Evolutionary conservation across 768 basidiomycete genomes (phyloP).

Genomic region (Rhizopogon rudus): DNA sequence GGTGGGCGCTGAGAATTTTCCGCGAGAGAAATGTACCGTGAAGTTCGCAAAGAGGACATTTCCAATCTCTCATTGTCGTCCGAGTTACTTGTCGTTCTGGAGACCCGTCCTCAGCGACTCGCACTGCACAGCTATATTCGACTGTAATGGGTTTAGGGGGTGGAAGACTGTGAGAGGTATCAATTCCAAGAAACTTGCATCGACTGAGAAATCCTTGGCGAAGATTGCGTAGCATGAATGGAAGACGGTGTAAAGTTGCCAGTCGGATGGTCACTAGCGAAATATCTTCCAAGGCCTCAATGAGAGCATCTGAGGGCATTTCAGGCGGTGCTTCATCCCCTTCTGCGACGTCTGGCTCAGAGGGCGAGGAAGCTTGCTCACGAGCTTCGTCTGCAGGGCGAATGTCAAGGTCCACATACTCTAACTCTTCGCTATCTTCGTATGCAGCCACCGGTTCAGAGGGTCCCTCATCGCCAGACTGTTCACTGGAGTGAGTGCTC

Average conservation of each 20-base stretch:
- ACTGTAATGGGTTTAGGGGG: constrained; percentile 18
- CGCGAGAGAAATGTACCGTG: constrained; percentile 37
- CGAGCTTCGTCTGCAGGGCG: neutral
- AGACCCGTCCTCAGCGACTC: constrained; percentile 5
- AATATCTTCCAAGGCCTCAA: constrained; percentile 30
- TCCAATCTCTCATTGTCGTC: constrained; percentile 31
- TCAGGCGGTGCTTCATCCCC: constrained; percentile 9
- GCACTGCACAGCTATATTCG: constrained; percentile 15
- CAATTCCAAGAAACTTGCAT: constrained; percentile 35
- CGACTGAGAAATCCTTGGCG: constrained; percentile 40
- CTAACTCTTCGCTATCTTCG: neutral
- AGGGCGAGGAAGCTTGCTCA: neutral
- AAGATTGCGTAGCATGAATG: constrained; percentile 54
- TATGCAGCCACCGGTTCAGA: neutral
- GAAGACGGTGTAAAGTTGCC: constrained; percentile 37
- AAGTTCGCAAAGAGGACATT: constrained; percentile 53
- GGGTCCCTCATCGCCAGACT: neutral
- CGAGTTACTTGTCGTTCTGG: constrained; percentile 9
- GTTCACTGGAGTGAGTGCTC: neutral
- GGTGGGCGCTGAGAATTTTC: constrained; percentile 42
- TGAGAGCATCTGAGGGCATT: constrained; percentile 29
- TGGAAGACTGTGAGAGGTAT: constrained; percentile 19
- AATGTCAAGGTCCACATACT: neutral
- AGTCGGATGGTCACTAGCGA: constrained; percentile 29
- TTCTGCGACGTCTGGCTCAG: constrained; percentile 4